These are phyloP conservation scores for Nemania serpens DNA, from an alignment of 2,329 filamentous ascomycete genomes.

Conservation along the genomic window DNA sequence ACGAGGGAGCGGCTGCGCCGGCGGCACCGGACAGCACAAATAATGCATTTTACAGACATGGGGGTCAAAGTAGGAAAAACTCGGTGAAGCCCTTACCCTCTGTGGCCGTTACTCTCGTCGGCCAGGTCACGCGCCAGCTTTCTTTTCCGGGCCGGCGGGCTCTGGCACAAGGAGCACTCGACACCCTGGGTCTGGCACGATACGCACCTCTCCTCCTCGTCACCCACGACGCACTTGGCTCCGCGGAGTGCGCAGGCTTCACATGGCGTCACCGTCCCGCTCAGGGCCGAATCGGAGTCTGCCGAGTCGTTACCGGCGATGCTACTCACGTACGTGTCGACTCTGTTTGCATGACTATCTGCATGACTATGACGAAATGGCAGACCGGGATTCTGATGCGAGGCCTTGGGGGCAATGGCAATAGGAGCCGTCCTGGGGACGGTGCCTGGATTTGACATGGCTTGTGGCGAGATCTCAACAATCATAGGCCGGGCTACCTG, in stretches of 20 bases:
- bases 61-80: constrained; percentile 36
- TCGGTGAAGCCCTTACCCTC: constrained; percentile 62
- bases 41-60: constrained; percentile 31
- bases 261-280: constrained; percentile 60
- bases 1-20: constrained; percentile 30
- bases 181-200: constrained; percentile 78
- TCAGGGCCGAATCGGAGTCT: constrained; percentile 51
- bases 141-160: constrained; percentile 78
- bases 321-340: constrained; percentile 56
- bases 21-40: background rate
- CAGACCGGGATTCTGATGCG: constrained; percentile 51
- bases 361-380: constrained; percentile 46
- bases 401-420: constrained; percentile 66
- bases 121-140: constrained; percentile 70
- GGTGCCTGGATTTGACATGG: constrained; percentile 59
- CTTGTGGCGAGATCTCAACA: constrained; percentile 38
- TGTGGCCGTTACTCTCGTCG: constrained; percentile 66
- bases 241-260: constrained; percentile 76
- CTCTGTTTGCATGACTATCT: constrained; percentile 35
- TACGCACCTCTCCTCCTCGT: constrained; percentile 75
- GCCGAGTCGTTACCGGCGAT: constrained; percentile 58
- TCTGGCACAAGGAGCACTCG: constrained; percentile 78
- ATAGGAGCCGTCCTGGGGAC: constrained; percentile 67
- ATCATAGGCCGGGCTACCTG: constrained; percentile 21
- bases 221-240: constrained; percentile 73